A percentile compares a stretch with the other conserved stretches of the same genome.
Conservation (phyloP, 805 yeast genomes). For the Kodamaea restingae region DNA sequence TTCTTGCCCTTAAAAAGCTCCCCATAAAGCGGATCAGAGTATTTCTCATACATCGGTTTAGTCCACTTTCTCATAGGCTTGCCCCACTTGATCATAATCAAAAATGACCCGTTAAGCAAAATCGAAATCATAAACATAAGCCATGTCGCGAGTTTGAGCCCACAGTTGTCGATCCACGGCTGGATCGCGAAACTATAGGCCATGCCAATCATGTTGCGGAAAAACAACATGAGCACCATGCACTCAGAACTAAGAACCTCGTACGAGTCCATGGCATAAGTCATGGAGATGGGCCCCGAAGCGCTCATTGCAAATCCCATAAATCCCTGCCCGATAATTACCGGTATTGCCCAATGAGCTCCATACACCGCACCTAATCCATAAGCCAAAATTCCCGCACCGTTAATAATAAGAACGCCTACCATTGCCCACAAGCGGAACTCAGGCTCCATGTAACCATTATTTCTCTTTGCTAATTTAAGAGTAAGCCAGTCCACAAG, state of each 20-base stretch:
- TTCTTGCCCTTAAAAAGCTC: conserved; percentile 8
- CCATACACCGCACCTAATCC: conserved; percentile 38
- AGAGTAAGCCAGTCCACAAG: conserved; percentile 40
- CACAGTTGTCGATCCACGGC: conserved; percentile 41
- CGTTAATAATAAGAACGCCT: conserved; percentile 36
- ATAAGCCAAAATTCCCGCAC: conserved; percentile 43
- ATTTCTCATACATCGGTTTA: conserved; percentile 11
- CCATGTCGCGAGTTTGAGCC: conserved; percentile 42
- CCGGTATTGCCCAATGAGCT: conserved; percentile 41
- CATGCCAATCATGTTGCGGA: conserved; percentile 44
- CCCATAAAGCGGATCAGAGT: conserved; percentile 12
- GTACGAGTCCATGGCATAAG: conserved; percentile 44
- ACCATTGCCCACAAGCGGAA: conserved; percentile 43
- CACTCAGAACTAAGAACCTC: conserved; percentile 43
- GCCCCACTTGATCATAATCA: conserved; percentile 41
- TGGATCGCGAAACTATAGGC: conserved; percentile 45
- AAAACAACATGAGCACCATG: conserved; percentile 40
- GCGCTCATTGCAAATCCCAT: conserved; percentile 46
- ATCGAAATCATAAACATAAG: conserved; percentile 43
- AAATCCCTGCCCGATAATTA: conserved; percentile 43
- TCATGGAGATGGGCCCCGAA: conserved; percentile 41
- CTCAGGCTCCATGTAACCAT: conserved; percentile 47
- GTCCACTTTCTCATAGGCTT: conserved; percentile 37
- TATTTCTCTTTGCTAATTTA: conserved; percentile 36
- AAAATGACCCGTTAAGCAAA: conserved; percentile 37